phyloP scores from a whole-genome alignment of 192 early-diverging fungal genomes.

The Dissophora globulifera region DNA sequence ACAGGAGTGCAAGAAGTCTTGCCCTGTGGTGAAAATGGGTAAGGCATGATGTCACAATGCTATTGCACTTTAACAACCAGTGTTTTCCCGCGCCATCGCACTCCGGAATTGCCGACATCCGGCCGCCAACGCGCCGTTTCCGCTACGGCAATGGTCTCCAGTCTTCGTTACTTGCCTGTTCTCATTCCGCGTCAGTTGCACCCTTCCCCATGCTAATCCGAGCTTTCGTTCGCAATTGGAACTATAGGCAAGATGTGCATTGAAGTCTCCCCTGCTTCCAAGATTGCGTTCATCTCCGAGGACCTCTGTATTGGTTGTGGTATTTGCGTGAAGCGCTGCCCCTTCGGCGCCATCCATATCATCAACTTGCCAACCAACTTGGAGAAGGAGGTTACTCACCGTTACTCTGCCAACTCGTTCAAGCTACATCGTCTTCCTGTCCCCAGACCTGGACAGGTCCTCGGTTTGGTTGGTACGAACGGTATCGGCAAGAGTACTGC shows the following conservation, averaged over 20 bases:
- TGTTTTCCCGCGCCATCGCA: too few relatives aligned
- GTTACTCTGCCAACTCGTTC: slow-evolving; percentile 97
- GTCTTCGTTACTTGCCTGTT: too few relatives aligned
- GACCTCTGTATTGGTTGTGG: slow-evolving; percentile 98
- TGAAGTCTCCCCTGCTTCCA: slow-evolving; percentile 85
- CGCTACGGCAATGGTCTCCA: background rate
- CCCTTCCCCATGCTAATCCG: background rate
- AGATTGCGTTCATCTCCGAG: slow-evolving; percentile 95
- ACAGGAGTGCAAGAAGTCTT: slow-evolving; percentile 97
- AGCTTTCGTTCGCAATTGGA: background rate
- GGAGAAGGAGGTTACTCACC: slow-evolving; percentile 93
- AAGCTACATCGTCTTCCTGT: slow-evolving; percentile 96
- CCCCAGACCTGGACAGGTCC: slow-evolving; percentile 95
- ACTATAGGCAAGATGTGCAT: slow-evolving; percentile 90
- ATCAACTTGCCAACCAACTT: slow-evolving; percentile 98
- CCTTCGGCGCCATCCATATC: slow-evolving; percentile 94
- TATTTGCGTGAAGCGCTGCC: slow-evolving; percentile 98
- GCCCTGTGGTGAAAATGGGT: slow-evolving; percentile 98
- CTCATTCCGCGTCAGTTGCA: background rate
- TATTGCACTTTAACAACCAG: too few relatives aligned
- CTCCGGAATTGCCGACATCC: too few relatives aligned
- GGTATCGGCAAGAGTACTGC: slow-evolving; percentile 96
- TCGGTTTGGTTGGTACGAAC: slow-evolving; percentile 98
- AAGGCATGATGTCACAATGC: too few relatives aligned
- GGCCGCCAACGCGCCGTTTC: too few relatives aligned